Evolutionary conservation across 768 basidiomycete genomes (phyloP), one percentile per base, ranked within the genome.

Genomic region (Boletus vinaceobasis): DNA sequence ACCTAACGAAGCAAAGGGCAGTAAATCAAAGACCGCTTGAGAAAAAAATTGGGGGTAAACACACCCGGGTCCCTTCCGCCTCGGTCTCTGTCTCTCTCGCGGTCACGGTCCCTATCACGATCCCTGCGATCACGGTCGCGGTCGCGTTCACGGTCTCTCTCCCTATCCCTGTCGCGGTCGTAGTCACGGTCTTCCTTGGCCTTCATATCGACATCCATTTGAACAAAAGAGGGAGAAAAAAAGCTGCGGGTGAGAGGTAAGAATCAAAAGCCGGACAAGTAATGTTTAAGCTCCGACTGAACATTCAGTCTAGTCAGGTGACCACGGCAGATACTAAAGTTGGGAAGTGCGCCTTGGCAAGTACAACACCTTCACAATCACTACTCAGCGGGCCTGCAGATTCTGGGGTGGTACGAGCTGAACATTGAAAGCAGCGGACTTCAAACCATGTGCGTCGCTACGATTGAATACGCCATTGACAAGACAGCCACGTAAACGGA

Each of bases 121-220:
- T 82, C 80, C 55, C 74, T 69, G 31, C 64, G 65, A 59, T 79
- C 77, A 44, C 71, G 68, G 37, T 70, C 73, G 8, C 72, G 66
- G 59, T 71, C 71, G 26, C 67, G 64, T 31, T 71, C 70, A n/a
- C 73, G 63, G 21, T 75, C 72, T 43, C 76, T 65, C 35, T 79
- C 78, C 54, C 77, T 66, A 42, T 77, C 78, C 65, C 76, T 73
- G 58, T 73, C 71, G 66, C 73, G 74, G 72, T 87, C 87, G 56
- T 87, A 86, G 43, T 87, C 86, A 8, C 76, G 72, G 58, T 89
- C 85, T 53, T 89, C 87, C 70, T 89, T 90, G 65, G 71, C 76
- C 71, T 87, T 86, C 86, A 89, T 89, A 63, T 90, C 88, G 60
- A 90, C 80, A 68, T 90, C 88, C 88, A 90, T 90, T 52, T 65